These are phyloP conservation scores for Pichia membranifaciens DNA, from an alignment of 805 yeast species.

Conservation along the genomic window DNA sequence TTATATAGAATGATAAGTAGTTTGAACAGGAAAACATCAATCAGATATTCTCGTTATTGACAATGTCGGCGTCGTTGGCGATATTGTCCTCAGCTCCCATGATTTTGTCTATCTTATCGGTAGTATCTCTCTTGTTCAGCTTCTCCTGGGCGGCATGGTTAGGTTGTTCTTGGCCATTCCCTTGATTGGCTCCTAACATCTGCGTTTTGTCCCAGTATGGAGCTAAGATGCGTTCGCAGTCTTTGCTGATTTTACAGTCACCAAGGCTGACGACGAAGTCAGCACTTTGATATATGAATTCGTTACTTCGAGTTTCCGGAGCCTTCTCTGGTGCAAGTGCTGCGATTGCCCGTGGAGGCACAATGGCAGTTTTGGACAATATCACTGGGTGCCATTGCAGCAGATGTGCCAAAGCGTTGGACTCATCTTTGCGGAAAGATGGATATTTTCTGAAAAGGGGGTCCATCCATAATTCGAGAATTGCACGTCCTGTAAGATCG, in stretches of 20 bases:
- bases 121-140: not conserved
- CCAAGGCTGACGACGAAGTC: constrained; percentile 64
- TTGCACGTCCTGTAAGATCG: constrained; percentile 55
- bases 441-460: constrained; percentile 60
- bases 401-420: constrained; percentile 75
- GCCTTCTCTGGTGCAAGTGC: not conserved
- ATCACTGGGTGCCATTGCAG: constrained; percentile 92
- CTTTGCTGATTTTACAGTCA: constrained; percentile 43
- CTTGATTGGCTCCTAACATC: not conserved
- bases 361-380: constrained; percentile 64
- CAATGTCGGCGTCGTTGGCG: too few species aligned
- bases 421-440: constrained; percentile 54
- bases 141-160: not conserved
- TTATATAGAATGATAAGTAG: too few species aligned
- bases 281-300: constrained; percentile 49
- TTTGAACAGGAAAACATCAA: too few species aligned
- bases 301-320: constrained; percentile 19
- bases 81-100: not conserved
- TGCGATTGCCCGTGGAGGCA: constrained; percentile 36
- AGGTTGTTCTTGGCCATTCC: not conserved
- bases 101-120: not conserved
- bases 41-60: too few species aligned
- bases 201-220: constrained; percentile 2
- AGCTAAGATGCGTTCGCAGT: constrained; percentile 40
- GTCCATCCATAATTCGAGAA: constrained; percentile 78